Percentiles rank a stretch among this genome's conserved stretches.
phyloP scores from a whole-genome alignment of 768 basidiomycete genomes.

The Suillus spraguei region DNA sequence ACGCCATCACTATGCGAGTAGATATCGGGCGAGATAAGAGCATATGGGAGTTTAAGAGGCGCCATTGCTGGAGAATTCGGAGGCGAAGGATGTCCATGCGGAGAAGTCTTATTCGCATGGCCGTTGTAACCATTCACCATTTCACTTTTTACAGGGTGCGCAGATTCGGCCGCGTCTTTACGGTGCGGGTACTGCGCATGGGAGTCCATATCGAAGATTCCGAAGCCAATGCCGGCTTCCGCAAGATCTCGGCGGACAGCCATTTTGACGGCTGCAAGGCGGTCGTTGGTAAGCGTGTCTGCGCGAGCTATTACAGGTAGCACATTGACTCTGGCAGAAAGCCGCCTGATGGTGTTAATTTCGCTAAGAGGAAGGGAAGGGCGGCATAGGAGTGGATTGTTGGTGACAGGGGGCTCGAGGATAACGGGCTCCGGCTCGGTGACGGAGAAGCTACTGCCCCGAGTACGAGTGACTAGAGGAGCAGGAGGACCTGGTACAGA shows the following conservation, averaged over 20 bases:
- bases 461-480: constrained; percentile 68
- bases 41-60: constrained; percentile 75
- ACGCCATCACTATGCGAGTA: constrained; percentile 88
- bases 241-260: constrained; percentile 82
- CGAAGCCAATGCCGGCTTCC: constrained; percentile 85
- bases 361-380: constrained; percentile 71
- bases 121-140: constrained; percentile 52
- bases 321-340: constrained; percentile 84
- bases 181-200: constrained; percentile 48
- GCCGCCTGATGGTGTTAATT: constrained; percentile 75
- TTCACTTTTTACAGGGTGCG: constrained; percentile 50
- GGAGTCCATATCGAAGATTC: constrained; percentile 81
- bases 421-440: constrained; percentile 76
- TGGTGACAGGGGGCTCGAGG: constrained; percentile 76
- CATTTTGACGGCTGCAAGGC: constrained; percentile 75
- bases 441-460: constrained; percentile 71
- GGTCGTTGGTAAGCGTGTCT: constrained; percentile 80
- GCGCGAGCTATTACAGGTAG: constrained; percentile 85
- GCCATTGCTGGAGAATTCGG: constrained; percentile 67
- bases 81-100: constrained; percentile 57
- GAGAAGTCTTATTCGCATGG: constrained; percentile 53
- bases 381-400: constrained; percentile 67
- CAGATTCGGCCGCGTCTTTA: constrained; percentile 46
- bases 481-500: constrained; percentile 66
- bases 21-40: constrained; percentile 80